phyloP scores from a whole-genome alignment of 306 rosid genomes.

The Prosopis cineraria region DNA sequence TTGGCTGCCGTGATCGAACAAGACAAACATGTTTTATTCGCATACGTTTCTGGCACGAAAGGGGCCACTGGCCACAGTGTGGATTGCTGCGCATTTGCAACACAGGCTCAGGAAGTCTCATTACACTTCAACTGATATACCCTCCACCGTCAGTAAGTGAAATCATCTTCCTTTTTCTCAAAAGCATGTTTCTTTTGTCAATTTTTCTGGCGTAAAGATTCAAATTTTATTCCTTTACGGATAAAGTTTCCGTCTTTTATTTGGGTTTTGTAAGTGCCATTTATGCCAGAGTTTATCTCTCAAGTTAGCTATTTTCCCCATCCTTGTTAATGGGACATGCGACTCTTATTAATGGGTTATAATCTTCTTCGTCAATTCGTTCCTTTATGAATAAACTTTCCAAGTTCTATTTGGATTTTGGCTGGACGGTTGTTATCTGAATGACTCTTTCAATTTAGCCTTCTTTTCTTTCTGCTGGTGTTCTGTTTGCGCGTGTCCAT shows the following conservation, averaged over 20 bases:
- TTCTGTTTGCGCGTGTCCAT: not conserved
- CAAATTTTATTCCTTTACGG: not conserved
- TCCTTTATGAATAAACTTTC: not conserved
- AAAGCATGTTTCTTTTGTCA: not conserved
- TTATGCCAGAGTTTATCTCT: not conserved
- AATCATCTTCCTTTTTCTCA: not conserved
- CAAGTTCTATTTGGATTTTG: conserved; percentile 13
- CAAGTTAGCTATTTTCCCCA: not conserved
- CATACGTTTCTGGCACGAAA: conserved; percentile 84
- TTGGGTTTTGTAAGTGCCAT: not conserved
- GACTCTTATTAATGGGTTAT: not conserved
- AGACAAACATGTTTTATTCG: conserved; percentile 71
- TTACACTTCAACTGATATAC: conserved; percentile 66
- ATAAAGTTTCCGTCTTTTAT: not conserved
- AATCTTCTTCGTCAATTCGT: not conserved
- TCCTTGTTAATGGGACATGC: not conserved
- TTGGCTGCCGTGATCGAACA: not conserved
- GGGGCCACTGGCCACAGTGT: conserved; percentile 84
- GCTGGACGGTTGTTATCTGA: not conserved
- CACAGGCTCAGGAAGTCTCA: conserved; percentile 82
- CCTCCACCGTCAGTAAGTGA: conserved; percentile 68
- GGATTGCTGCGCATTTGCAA: conserved; percentile 97
- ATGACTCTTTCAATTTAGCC: not conserved
- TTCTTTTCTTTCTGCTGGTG: not conserved
- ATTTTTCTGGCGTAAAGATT: not conserved